Evolutionary conservation across 352 stramenopile species (phyloP), one percentile per base, ranked within the genome.

Genomic region (Discostella stelligera): DNA sequence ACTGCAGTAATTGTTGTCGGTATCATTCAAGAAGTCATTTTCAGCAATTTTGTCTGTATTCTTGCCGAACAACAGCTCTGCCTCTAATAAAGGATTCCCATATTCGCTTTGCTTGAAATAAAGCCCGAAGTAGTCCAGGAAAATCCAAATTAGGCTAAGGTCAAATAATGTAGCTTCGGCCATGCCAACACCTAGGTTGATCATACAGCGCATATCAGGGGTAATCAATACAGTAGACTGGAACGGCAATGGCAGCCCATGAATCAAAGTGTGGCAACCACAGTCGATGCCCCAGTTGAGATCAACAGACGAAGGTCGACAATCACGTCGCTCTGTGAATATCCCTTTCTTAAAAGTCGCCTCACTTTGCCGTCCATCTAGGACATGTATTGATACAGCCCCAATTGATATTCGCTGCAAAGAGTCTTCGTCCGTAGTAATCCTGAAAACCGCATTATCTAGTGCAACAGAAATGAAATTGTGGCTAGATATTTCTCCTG

Each of bases 221-320:
- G 88, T 90, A 63, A 93, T 87, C 61, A 92, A 92, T 75, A 93
- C 71, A 37, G 85, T 84, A 41, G 84, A 50, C 69, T 91, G 80
- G 65, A 94, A 87, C 4, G 89, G 83, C 23, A 88, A 46, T 32
- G 84, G 78, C 13, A 93, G 53, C 44, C 80, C 83, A 68, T 78
- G 52, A 67, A 80, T 66, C 48, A 88, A 73, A 14, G 79, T 84
- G 61, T 86, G 74, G 32, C 73, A 67, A 20, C 90, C 84, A 62
- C 82, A 84, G 18, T 89, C 66, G 18, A 93, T 70, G 3, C 89
- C 89, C 74, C 80, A 94, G 20, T 71, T 74, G 5, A 86, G 20
- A 79, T 94, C 82, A 64, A 86, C 74, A 73, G 71, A 88, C 50
- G 84, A 61, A 55, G 30, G 41, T 56, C 59, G 44, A 60, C 46